Evolutionary conservation across 2,329 filamentous ascomycete genomes (phyloP).

Genomic region (Aspergillus udagawae): DNA sequence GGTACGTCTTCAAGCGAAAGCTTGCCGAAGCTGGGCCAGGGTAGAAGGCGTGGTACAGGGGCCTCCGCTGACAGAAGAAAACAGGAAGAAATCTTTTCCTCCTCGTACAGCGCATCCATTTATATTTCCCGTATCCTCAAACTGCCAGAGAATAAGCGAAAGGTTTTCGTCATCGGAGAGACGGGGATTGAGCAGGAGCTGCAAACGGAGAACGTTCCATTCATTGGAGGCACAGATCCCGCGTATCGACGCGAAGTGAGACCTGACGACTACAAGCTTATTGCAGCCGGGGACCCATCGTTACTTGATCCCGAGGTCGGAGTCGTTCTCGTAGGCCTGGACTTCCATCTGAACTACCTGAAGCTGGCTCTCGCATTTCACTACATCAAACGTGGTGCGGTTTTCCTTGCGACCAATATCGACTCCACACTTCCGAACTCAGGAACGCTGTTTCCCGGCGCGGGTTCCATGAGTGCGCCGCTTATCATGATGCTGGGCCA

Average conservation of each 20-base stretch:
- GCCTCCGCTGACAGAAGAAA: not conserved
- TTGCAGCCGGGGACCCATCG: conserved; percentile 67
- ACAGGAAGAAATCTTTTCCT: conserved; percentile 90
- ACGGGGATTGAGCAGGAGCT: conserved; percentile 88
- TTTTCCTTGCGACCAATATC: conserved; percentile 88
- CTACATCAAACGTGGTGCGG: conserved; percentile 74
- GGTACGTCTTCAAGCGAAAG: conserved; percentile 35
- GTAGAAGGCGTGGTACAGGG: not conserved
- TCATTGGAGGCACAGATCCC: conserved; percentile 83
- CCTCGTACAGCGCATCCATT: conserved; percentile 88
- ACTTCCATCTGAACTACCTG: conserved; percentile 93
- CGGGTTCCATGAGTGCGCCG: conserved; percentile 75
- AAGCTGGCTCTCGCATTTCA: conserved; percentile 82
- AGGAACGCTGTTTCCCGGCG: conserved; percentile 83
- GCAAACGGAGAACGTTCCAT: conserved; percentile 69
- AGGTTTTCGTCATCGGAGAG: conserved; percentile 93
- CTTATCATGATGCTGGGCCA: conserved; percentile 66
- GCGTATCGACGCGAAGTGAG: conserved; percentile 71
- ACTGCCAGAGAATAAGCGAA: conserved; percentile 73
- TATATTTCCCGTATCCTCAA: conserved; percentile 93
- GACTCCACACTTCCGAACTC: conserved; percentile 85
- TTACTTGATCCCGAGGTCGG: conserved; percentile 83
- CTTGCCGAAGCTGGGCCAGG: not conserved
- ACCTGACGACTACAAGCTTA: conserved; percentile 71
- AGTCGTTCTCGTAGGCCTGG: conserved; percentile 81